A percentile compares a stretch with the other conserved stretches of the same genome.
Evolutionary conservation across 306 rosid genomes (phyloP).

Genomic region (Prunus fruticosa): DNA sequence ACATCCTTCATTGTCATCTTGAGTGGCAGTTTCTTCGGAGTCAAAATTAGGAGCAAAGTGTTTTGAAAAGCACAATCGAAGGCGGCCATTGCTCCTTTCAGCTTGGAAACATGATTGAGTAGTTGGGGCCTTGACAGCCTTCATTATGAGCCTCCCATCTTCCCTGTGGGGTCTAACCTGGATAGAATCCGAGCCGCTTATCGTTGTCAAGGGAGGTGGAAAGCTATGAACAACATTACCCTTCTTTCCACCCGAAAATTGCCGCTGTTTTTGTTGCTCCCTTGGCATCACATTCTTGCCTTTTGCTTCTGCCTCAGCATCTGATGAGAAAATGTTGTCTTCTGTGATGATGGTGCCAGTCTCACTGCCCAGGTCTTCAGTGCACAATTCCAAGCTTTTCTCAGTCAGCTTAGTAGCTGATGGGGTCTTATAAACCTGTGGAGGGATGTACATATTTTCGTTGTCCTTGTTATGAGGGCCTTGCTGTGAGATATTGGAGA

Average conservation of each 20-base stretch:
- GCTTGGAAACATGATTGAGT: constrained; percentile 49
- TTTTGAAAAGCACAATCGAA: constrained; percentile 53
- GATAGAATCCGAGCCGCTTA: constrained; percentile 61
- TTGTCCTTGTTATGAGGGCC: constrained; percentile 16
- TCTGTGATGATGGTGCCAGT: constrained; percentile 68
- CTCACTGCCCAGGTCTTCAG: constrained; percentile 83
- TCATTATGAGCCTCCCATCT: constrained; percentile 67
- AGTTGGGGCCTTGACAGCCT: constrained; percentile 54
- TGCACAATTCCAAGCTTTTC: constrained; percentile 69
- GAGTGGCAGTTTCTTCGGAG: background rate
- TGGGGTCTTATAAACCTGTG: constrained; percentile 46
- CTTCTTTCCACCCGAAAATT: constrained; percentile 37
- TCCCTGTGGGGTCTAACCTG: constrained; percentile 68
- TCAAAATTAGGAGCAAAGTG: constrained; percentile 31
- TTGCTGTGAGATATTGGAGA: constrained; percentile 25
- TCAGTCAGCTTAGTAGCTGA: constrained; percentile 39
- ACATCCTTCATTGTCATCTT: constrained; percentile 1
- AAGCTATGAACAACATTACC: constrained; percentile 29
- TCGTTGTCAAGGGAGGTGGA: constrained; percentile 98
- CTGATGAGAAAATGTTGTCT: constrained; percentile 34
- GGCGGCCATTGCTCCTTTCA: constrained; percentile 81
- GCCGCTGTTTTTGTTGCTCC: constrained; percentile 33
- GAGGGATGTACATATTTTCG: constrained; percentile 50
- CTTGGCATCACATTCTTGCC: constrained; percentile 27
- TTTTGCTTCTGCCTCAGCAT: constrained; percentile 8